phyloP scores from a whole-genome alignment of 345 rosid genomes.

The Pistacia integerrima region DNA sequence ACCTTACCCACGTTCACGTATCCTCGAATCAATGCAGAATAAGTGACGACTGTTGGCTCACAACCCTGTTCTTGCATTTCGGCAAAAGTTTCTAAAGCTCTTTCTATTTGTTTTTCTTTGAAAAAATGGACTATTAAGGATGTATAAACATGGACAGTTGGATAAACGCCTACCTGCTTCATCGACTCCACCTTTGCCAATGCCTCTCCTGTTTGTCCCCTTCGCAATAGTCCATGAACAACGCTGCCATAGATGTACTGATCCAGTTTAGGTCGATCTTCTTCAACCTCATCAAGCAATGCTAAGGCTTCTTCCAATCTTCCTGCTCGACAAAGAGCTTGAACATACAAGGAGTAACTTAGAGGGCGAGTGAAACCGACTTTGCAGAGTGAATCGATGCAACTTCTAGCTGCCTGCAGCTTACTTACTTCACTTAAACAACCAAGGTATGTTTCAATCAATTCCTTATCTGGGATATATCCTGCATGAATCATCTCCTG shows the following conservation, averaged over 20 bases:
- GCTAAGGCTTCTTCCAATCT: slow-evolving; percentile 64
- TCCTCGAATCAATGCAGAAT: slow-evolving; percentile 70
- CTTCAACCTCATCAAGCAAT: slow-evolving; percentile 37
- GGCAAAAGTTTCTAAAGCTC: slow-evolving; percentile 47
- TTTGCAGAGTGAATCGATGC: slow-evolving; percentile 47
- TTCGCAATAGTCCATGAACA: slow-evolving; percentile 57
- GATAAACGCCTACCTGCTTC: slow-evolving; percentile 57
- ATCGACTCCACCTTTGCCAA: slow-evolving; percentile 61
- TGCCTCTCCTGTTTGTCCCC: slow-evolving; percentile 60
- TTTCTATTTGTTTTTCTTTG: slow-evolving; percentile 57
- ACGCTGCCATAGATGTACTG: slow-evolving; percentile 64
- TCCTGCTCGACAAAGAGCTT: slow-evolving; percentile 78
- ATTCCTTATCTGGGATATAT: slow-evolving; percentile 59
- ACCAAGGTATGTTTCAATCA: slow-evolving; percentile 56
- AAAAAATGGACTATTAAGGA: slow-evolving; percentile 67
- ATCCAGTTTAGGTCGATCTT: slow-evolving; percentile 47
- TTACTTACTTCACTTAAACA: slow-evolving; percentile 65
- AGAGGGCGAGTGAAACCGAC: slow-evolving; percentile 56
- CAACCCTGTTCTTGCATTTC: slow-evolving; percentile 58
- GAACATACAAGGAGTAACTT: slow-evolving; percentile 56
- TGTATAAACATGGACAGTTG: slow-evolving; percentile 72
- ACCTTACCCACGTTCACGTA: slow-evolving; percentile 52
- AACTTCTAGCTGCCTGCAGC: slow-evolving; percentile 54
- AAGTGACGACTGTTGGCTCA: slow-evolving; percentile 63
- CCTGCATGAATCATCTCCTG: slow-evolving; percentile 65